Conservation (phyloP, 2,329 filamentous ascomycete species). For the Colletotrichum nymphaeae region DNA sequence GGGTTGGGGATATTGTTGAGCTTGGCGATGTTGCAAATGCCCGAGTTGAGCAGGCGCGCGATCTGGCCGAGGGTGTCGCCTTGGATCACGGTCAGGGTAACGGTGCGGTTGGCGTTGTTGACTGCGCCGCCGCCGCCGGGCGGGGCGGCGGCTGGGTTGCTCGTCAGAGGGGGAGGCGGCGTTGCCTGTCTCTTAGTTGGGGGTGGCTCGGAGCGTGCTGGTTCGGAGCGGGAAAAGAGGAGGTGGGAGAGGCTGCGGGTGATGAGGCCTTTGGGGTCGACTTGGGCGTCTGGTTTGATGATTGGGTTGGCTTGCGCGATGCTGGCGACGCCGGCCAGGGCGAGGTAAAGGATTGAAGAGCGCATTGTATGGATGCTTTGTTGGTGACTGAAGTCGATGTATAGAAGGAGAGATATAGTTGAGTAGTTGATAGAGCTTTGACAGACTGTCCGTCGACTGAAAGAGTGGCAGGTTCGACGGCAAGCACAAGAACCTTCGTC, state of each 20-base stretch:
- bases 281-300: background rate
- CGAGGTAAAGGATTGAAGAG: constrained; percentile 13
- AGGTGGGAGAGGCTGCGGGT: constrained; percentile 8
- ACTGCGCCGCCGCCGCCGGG: background rate
- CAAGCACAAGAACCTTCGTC: background rate
- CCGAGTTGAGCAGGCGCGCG: constrained; percentile 26
- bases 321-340: constrained; percentile 13
- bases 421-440: background rate
- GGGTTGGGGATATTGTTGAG: constrained; percentile 26
- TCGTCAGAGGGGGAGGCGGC: background rate
- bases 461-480: background rate
- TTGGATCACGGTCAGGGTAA: background rate
- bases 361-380: constrained; percentile 8
- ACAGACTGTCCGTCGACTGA: background rate
- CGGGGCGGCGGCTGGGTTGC: too few species aligned
- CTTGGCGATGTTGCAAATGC: constrained; percentile 32
- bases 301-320: constrained; percentile 16
- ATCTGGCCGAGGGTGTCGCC: constrained; percentile 28
- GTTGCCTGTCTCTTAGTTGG: constrained; percentile 8
- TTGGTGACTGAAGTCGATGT: background rate
- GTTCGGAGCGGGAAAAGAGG: background rate
- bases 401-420: background rate
- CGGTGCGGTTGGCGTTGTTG: constrained; percentile 18
- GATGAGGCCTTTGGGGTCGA: constrained; percentile 8
- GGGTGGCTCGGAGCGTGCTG: background rate